phyloP scores from a whole-genome alignment of 768 basidiomycete species.

The Russula sp. region DNA sequence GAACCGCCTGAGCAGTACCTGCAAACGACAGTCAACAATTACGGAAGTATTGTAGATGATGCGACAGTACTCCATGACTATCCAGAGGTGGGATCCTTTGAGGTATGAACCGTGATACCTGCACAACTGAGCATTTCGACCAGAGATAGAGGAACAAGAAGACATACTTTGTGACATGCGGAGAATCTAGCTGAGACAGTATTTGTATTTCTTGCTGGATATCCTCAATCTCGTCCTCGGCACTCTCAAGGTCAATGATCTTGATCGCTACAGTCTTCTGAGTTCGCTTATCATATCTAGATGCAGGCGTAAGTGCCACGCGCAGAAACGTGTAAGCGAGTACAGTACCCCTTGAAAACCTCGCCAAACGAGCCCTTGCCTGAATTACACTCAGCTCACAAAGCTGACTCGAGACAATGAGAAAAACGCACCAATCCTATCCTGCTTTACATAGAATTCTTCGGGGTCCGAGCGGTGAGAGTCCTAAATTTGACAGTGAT shows the following conservation, averaged over 20 bases:
- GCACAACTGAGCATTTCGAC: constrained; percentile 26
- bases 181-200: constrained; percentile 91
- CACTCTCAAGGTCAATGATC: constrained; percentile 98
- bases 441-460: constrained; percentile 95
- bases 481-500: constrained; percentile 46
- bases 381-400: constrained; percentile 36
- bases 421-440: constrained; percentile 77
- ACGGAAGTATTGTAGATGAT: not conserved
- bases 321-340: constrained; percentile 12
- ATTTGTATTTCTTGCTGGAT: constrained; percentile 99
- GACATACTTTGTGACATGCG: constrained; percentile 90
- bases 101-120: constrained; percentile 96
- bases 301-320: constrained; percentile 16
- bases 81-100: constrained; percentile 97
- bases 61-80: constrained; percentile 85
- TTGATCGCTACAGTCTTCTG: constrained; percentile 98
- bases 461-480: constrained; percentile 83
- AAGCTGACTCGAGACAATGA: constrained; percentile 22
- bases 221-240: constrained; percentile 99
- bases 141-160: constrained; percentile 31
- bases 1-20: constrained; percentile 98
- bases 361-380: constrained; percentile 99
- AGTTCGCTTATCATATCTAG: constrained; percentile 90
- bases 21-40: constrained; percentile 16
- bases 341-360: constrained; percentile 91